Evolutionary conservation across 75 land plant genomes (phyloP).

Genomic region (Picea sitchensis): DNA sequence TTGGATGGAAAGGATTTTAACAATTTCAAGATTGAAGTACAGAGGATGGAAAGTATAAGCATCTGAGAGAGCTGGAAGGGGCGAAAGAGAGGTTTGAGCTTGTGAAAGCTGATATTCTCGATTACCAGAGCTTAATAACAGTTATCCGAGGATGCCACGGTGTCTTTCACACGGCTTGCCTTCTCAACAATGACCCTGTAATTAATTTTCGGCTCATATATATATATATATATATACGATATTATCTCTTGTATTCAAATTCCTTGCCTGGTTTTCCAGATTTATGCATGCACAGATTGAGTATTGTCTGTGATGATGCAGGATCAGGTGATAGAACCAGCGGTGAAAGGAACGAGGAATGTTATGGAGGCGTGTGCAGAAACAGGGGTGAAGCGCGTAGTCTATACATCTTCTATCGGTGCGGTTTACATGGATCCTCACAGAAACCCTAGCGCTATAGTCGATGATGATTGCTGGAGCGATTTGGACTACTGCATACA

Average conservation of each 20-base stretch:
- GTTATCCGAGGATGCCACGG: conserved; percentile 33
- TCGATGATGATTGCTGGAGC: conserved; percentile 53
- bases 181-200: neutral
- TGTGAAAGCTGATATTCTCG: conserved; percentile 21
- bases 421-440: conserved; percentile 40
- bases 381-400: conserved; percentile 31
- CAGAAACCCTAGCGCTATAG: conserved; percentile 9
- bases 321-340: conserved; percentile 29
- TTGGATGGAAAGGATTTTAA: too few species aligned
- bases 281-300: too few species aligned
- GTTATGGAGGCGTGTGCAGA: conserved; percentile 30
- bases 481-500: conserved; percentile 41
- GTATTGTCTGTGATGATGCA: neutral
- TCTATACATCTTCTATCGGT: conserved; percentile 48
- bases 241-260: too few species aligned
- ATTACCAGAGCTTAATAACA: conserved; percentile 10
- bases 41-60: conserved; percentile 23
- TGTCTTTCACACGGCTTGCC: conserved; percentile 33
- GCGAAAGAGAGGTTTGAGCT: conserved; percentile 21
- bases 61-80: conserved; percentile 26
- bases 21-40: neutral
- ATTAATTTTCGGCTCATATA: too few species aligned
- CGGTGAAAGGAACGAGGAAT: conserved; percentile 40
- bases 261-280: too few species aligned
- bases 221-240: too few species aligned